These are phyloP conservation scores for Leccinum griseonigrum DNA, from an alignment of 1,284 basidiomycete species.

Conservation along the genomic window DNA sequence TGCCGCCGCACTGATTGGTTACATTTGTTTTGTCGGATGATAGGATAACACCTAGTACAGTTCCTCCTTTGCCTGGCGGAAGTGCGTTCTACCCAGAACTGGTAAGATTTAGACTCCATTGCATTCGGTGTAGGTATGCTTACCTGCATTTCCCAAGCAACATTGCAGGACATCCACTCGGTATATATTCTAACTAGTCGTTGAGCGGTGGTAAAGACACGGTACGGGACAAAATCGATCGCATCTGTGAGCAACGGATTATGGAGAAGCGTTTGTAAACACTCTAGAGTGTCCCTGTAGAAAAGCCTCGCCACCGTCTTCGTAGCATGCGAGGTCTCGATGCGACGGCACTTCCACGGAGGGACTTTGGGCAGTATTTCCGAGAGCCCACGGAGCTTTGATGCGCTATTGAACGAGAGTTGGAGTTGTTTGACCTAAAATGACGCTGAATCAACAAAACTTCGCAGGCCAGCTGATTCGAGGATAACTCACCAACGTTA, in stretches of 20 bases:
- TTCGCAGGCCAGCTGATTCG: neutral
- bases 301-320: neutral
- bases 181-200: too few species aligned
- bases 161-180: neutral
- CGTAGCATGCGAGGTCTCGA: neutral
- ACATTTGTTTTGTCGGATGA: conserved; percentile 36
- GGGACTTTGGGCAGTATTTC: neutral
- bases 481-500: neutral
- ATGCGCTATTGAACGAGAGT: neutral
- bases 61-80: neutral
- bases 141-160: conserved; percentile 9
- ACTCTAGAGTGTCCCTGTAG: neutral
- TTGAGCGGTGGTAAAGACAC: neutral
- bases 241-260: neutral
- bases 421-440: neutral
- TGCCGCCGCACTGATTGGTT: conserved; percentile 29
- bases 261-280: neutral
- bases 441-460: neutral
- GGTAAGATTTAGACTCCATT: neutral
- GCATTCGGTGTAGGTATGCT: neutral
- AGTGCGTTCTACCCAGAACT: neutral
- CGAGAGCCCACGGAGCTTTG: neutral
- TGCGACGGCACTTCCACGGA: neutral
- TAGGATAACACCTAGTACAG: conserved; percentile 19
- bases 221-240: neutral